Evolutionary conservation across 2,329 filamentous ascomycete genomes (phyloP), one percentile per base, ranked within the genome.

Genomic region (Arthroderma uncinatum): DNA sequence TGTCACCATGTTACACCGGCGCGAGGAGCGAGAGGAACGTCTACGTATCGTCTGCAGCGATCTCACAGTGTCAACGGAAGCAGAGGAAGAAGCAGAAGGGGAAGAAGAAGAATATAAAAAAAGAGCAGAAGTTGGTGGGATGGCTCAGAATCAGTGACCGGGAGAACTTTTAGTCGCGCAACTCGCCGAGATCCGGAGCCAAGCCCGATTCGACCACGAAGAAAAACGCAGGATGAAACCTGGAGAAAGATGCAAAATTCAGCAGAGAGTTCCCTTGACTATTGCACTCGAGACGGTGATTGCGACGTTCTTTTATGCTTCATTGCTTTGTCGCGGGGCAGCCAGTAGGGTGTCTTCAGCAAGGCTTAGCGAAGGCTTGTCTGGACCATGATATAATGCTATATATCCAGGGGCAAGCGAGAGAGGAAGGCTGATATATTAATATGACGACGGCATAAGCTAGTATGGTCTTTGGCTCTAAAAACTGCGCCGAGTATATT

Each of bases 1-100:
- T 54, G 74, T 73, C 57, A 75, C 70, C 59, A 66, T 67, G 52
- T 57, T 62, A 21, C 50, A 19, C 16, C 33, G 50, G 19, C 28
- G 19, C 30, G n/a, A 30, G 12, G n/a, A 34, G 10, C 19, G 50
- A 53, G 23, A 30, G 8, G 12, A 12, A 2, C 9, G 8, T 34
- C 4, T 33, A 19, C 25, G 25, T 8, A 14, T 33, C 16, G 25
- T 33, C 19, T 21, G 12, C 14, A 21, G 48, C 6, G 10, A 28
- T 12, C n/a, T 5, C 47, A 52, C 12, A 33, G 16, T 14, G 9
- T 25, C 19, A 30, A 34, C 7, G 10, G 25, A 33, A 19, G 14
- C 3, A 3, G 10, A 34, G 48, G 21, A 16, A 21, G 9, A 30
- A 48, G 44, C 14, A 25, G 19, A 48, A 48, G 28, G 16, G 9